Evolutionary conservation across 257 asterid species (phyloP), one percentile per base, ranked within the genome.

Genomic region (Ballota nigra): DNA sequence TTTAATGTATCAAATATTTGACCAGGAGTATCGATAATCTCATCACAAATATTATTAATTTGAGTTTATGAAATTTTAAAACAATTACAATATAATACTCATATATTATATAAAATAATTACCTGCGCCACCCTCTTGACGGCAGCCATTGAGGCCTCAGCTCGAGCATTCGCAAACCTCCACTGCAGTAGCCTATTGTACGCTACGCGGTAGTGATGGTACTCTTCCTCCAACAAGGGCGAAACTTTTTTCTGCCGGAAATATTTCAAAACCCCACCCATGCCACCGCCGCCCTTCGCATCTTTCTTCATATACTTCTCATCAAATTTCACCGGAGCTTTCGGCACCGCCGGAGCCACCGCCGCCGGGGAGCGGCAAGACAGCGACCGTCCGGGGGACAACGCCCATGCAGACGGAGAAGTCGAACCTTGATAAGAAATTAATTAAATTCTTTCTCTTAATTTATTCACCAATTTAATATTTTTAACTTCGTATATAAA

Each of bases 391-490:
- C 96, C 95, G 0, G 95, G 85, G 0, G 97, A 91, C 69, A 91
- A 60, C 8, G 97, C 97, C 97, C 96, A 91, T 8, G 95, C 96
- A 1, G 97, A 89, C 10, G 91, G 95, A 20, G 97, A 91, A 68
- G 86, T 70, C 8, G 84, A 60, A 11, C 85, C n/a, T n/a, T n/a
- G n/a, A n/a, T n/a, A n/a, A n/a, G n/a, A n/a, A n/a, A n/a, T n/a
- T n/a, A n/a, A n/a, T n/a, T n/a, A n/a, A n/a, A n/a, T n/a, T n/a
- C n/a, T n/a, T n/a, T n/a, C n/a, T n/a, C n/a, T n/a, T n/a, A n/a
- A n/a, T n/a, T n/a, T n/a, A n/a, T n/a, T n/a, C n/a, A n/a, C n/a
- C n/a, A n/a, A n/a, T n/a, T n/a, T n/a, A n/a, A n/a, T n/a, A n/a
- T n/a, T n/a, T n/a, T n/a, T n/a, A n/a, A n/a, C n/a, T n/a, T n/a